Conservation (phyloP, 1,139 yeast species). For the Kodamaea arcana region DNA sequence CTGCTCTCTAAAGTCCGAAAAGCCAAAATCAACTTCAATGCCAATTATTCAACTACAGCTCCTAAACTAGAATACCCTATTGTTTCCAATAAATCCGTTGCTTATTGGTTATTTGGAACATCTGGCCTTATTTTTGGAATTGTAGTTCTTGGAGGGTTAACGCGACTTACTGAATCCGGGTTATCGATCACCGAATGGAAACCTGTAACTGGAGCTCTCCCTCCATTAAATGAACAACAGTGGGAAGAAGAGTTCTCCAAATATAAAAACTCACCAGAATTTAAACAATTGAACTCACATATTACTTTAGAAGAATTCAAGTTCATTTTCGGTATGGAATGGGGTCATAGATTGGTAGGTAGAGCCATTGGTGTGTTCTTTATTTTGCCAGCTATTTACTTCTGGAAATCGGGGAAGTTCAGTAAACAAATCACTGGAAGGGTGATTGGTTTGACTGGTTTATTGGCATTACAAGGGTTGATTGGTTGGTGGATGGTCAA, state of each 20-base stretch:
- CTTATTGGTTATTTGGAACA: conserved; percentile 88
- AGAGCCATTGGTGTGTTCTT: conserved; percentile 83
- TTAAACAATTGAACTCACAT: conserved; percentile 81
- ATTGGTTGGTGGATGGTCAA: conserved; percentile 99
- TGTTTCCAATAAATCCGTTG: conserved; percentile 53
- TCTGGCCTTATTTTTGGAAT: conserved; percentile 91
- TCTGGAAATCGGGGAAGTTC: conserved; percentile 64
- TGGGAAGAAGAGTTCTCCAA: conserved; percentile 85
- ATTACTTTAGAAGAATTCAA: conserved; percentile 91
- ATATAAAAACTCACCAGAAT: conserved; percentile 87
- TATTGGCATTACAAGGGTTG: conserved; percentile 89
- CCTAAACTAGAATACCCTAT: conserved; percentile 9
- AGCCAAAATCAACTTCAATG: neutral
- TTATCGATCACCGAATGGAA: conserved; percentile 97
- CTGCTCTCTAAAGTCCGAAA: too few relatives aligned
- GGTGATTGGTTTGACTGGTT: conserved; percentile 64
- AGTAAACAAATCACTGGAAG: conserved; percentile 65
- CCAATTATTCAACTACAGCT: neutral
- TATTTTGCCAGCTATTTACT: conserved; percentile 80
- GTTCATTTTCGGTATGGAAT: conserved; percentile 94
- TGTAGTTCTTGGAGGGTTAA: conserved; percentile 93
- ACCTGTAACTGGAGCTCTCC: conserved; percentile 92
- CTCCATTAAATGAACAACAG: conserved; percentile 73
- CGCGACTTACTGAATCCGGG: conserved; percentile 93
- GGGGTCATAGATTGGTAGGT: conserved; percentile 94